Conservation (phyloP, 2,329 filamentous ascomycete species). For the Colletotrichum navitas region DNA sequence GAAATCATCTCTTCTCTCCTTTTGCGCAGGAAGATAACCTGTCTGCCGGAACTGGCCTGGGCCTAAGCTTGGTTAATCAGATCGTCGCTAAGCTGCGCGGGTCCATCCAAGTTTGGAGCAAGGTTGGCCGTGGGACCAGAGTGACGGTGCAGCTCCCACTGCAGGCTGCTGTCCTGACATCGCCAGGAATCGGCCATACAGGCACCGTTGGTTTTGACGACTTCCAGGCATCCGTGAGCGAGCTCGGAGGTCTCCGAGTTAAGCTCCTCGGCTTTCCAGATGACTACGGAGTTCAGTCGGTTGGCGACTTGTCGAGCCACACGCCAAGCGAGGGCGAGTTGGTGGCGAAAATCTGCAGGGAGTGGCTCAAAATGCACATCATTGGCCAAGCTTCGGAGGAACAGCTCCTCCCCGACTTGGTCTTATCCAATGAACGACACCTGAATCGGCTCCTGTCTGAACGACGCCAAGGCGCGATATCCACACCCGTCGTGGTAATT, state of each 20-base stretch:
- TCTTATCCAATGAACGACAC: conserved; percentile 44
- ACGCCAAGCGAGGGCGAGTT: conserved; percentile 41
- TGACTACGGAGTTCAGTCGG: background rate
- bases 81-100: conserved; percentile 71
- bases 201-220: conserved; percentile 44
- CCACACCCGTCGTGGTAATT: conserved; percentile 47
- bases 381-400: conserved; percentile 36
- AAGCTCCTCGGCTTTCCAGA: conserved; percentile 44
- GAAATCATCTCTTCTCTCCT: conserved; percentile 70
- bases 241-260: conserved; percentile 50
- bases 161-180: conserved; percentile 13
- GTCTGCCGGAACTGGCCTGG: conserved; percentile 72
- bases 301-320: conserved; percentile 17
- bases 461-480: background rate
- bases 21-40: conserved; percentile 75
- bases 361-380: conserved; percentile 52
- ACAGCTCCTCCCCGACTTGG: conserved; percentile 45
- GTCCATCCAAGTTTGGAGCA: conserved; percentile 67
- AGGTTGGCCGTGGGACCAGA: conserved; percentile 53
- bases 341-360: conserved; percentile 47
- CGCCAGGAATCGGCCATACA: conserved; percentile 2
- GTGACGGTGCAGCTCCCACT: conserved; percentile 52
- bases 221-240: conserved; percentile 48
- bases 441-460: conserved; percentile 19
- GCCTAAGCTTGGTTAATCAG: conserved; percentile 72